A percentile compares a stretch with the other conserved stretches of the same genome.
Conservation (phyloP, 768 basidiomycete species). For the Lactarius pseudohatsudake region DNA sequence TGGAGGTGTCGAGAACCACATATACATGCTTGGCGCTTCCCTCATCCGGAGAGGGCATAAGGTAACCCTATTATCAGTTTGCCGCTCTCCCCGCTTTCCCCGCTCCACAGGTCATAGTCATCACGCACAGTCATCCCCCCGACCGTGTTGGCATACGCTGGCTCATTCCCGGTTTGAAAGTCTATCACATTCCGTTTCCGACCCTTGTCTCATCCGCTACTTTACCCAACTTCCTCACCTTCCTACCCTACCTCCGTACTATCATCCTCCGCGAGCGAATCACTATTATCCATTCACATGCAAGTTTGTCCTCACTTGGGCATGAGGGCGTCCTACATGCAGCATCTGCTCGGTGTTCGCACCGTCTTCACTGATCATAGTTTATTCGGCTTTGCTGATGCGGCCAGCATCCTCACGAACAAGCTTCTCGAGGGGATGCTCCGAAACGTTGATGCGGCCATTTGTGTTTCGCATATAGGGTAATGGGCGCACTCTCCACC, state of each 20-base stretch:
- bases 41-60: constrained; percentile 85
- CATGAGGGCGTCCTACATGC: constrained; percentile 93
- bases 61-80: constrained; percentile 40
- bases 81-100: neutral
- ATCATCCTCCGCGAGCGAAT: constrained; percentile 87
- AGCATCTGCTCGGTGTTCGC: constrained; percentile 78
- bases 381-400: constrained; percentile 94
- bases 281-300: constrained; percentile 88
- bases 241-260: constrained; percentile 86
- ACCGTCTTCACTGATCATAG: constrained; percentile 98
- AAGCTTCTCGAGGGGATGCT: constrained; percentile 87
- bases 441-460: constrained; percentile 89
- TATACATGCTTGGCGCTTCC: constrained; percentile 86
- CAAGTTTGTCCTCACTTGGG: constrained; percentile 83
- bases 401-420: constrained; percentile 95
- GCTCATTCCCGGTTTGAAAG: constrained; percentile 83
- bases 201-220: constrained; percentile 92
- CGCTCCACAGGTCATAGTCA: constrained; percentile 74
- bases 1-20: constrained; percentile 96
- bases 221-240: constrained; percentile 90
- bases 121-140: constrained; percentile 88
- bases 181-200: constrained; percentile 89
- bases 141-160: constrained; percentile 88
- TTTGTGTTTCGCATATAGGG: constrained; percentile 98
- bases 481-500: constrained; percentile 38